Base-by-base conservation (phyloP, 257 asterid genomes). In the Avicennia marina region DNA sequence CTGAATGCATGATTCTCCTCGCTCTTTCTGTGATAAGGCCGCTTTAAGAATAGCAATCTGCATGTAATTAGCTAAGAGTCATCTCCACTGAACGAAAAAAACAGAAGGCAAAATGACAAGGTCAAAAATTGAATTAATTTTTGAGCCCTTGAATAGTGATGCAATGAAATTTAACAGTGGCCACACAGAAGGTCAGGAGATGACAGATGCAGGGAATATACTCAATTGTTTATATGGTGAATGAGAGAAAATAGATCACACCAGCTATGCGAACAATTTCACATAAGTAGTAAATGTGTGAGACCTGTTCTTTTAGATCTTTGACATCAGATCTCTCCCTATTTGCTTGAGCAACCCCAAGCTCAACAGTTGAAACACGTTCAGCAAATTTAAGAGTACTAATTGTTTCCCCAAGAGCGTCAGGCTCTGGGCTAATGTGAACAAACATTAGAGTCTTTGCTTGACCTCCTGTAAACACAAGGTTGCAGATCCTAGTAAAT, bases 321-420 rank as follows among this genome's bases (percentile, higher is more conserved):
- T 68, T 85, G 70, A 82, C 89, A 31, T 87, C 94, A 58, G 79
- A 21, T 62, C 72, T 64, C 12, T 89, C 97, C 75, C 80, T 89
- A 72, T 82, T 82, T 44, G 85, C 68, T 55, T 75, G 79, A 67
- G 94, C 93, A 58, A 84, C 74, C 58, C 95, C 95, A 64, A 78
- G 90, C 78, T 90, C 95, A 36, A 84, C 78, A 1, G 91, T 78
- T 27, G 97, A 84, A 53, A 86, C 95, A 48, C 95, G 84, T 73
- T 90, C 94, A 50, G 95, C 95, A 77, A 90, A 90, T 71, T 86
- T 90, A 55, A 90, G 86, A 42, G 97, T 86, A 62, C 89, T 86
- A n/a, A 90, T 61, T 15, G 95, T 86, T 72, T 90, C 95, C 69
- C 82, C 95, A 26, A 78, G 63, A 51, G 93, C 79, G 58, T 82